phyloP scores from a whole-genome alignment of 2,329 filamentous ascomycete species.

The Epichloe hybrida region DNA sequence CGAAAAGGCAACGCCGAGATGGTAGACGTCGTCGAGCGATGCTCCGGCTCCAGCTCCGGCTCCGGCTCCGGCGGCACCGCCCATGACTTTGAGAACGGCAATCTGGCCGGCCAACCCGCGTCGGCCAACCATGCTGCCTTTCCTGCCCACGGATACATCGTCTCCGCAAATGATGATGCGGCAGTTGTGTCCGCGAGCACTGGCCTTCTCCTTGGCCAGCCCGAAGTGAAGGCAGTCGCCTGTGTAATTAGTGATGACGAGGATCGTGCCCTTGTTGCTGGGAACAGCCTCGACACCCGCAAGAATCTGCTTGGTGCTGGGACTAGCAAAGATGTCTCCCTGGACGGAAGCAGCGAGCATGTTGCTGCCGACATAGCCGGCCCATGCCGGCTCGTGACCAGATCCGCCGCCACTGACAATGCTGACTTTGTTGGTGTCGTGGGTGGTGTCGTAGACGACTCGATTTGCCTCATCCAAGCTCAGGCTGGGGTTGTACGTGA shows the following conservation, averaged over 20 bases:
- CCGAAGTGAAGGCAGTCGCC: constrained; percentile 51
- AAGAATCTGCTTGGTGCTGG: constrained; percentile 49
- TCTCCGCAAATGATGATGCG: constrained; percentile 49
- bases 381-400: constrained; percentile 49
- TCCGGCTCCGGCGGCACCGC: constrained; percentile 34
- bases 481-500: constrained; percentile 38
- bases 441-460: constrained; percentile 34
- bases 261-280: constrained; percentile 40
- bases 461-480: constrained; percentile 36
- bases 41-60: constrained; percentile 32
- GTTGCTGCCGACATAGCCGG: constrained; percentile 48
- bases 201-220: constrained; percentile 43
- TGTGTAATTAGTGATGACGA: constrained; percentile 53
- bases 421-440: constrained; percentile 31
- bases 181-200: constrained; percentile 38
- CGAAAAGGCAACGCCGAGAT: constrained; percentile 35
- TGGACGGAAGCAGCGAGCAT: constrained; percentile 47
- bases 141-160: constrained; percentile 49
- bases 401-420: constrained; percentile 43
- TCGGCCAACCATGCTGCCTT: constrained; percentile 44
- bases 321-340: constrained; percentile 51
- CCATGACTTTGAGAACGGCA: constrained; percentile 43
- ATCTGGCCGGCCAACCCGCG: constrained; percentile 50
- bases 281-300: constrained; percentile 42
- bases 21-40: constrained; percentile 35